These are phyloP conservation scores for Nakataea oryzae DNA, from an alignment of 2,329 filamentous ascomycete species.

Conservation along the genomic window DNA sequence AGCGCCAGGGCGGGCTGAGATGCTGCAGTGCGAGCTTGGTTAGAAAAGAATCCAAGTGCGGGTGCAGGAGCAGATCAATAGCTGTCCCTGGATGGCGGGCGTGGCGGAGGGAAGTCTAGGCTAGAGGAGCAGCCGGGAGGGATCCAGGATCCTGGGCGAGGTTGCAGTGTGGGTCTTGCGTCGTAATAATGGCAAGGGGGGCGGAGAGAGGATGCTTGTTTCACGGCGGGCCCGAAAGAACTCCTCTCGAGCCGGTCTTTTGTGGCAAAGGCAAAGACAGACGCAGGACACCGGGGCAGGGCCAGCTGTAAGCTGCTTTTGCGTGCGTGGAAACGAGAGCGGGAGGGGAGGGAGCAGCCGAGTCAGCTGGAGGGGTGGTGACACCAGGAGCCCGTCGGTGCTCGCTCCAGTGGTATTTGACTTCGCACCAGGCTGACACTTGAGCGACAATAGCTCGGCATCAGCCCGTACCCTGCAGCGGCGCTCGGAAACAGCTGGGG, in stretches of 20 bases:
- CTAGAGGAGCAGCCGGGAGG: background rate
- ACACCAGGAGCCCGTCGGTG: background rate
- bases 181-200: background rate
- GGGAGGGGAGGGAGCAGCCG: background rate
- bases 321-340: background rate
- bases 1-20: constrained; percentile 30
- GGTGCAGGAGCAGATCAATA: background rate
- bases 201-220: background rate
- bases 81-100: background rate
- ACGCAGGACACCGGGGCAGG: background rate
- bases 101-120: background rate
- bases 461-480: background rate
- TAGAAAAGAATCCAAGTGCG: constrained; percentile 5
- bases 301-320: background rate
- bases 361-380: background rate
- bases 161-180: background rate
- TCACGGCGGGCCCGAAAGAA: background rate
- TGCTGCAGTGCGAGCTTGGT: constrained; percentile 10
- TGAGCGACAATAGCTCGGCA: background rate
- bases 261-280: background rate
- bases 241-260: background rate
- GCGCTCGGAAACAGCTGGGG: background rate
- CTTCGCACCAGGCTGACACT: background rate
- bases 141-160: background rate
- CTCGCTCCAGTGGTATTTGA: background rate